Evolutionary conservation across 805 yeast genomes (phyloP), one percentile per base, ranked within the genome.

Genomic region (Lachancea cidri): DNA sequence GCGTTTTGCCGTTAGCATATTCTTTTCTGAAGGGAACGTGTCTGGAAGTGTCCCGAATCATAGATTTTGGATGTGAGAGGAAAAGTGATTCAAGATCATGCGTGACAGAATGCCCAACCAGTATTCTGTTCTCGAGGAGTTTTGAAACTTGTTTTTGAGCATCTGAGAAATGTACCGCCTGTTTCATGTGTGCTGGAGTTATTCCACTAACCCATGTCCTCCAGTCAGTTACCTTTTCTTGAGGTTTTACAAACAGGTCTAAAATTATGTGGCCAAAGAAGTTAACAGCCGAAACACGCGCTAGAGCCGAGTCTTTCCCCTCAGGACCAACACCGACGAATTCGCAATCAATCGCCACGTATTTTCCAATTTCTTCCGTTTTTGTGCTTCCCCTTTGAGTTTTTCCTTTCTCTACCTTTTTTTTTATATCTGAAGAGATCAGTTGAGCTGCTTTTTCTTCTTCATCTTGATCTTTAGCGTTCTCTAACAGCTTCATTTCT

Each of bases 121-220:
- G 57, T 1, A 82, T 67, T 49, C 75, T 70, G 14, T 70, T 77
- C 2, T 76, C 53, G 2, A 87, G 53, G 5, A 86, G 45, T 1
- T 74, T 70, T 0, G 77, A 59, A 0, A 78, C 81, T 37, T 63
- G 66, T 17, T 64, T 49, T 57, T 83, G 94, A 0, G 91, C 94
- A 17, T 76, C 76, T 48, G 74, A 70, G 53, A 84, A 83, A 1
- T 77, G 46, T 0, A 82, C 71, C 0, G 96, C 96, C 32, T 69
- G 60, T 20, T 66, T 65, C 84, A 89, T 79, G 55, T 82, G 76
- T 2, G 64, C 60, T 0, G 95, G 86, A 2, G 80, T 69, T 2
- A 89, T 76, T 18, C 98, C 98, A 61, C 91, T 81, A 16, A 87
- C 94, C 83, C 88, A 80, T 0, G 97, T 89, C 60, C 97, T 72